Base-by-base conservation (phyloP, 768 basidiomycete genomes). In the Lyophyllum shimeji region DNA sequence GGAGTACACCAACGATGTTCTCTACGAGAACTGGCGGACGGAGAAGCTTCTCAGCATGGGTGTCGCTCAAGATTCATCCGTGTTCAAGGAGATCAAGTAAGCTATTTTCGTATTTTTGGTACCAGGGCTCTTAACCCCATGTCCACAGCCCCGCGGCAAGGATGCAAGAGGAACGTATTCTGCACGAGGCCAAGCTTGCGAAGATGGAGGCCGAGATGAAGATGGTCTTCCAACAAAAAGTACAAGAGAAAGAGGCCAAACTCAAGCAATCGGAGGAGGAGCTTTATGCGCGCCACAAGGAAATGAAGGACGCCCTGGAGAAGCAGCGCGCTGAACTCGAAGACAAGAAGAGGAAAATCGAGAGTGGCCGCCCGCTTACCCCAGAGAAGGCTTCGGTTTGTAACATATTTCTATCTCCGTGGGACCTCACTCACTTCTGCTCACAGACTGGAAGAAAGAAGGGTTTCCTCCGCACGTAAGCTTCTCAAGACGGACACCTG, bases 171-270 rank as follows among this genome's bases (percentile, higher is more conserved):
- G 97, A 99, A 70, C 91, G 97, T 54, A 80, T 93, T 50, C 73
- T 98, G 68, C 96, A 99, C 75, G 96, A 99, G 76, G 90, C 92
- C 63, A 98, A 98, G 73, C 85, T 99, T 52, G 85, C 93, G 53
- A 99, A 99, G 86, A 98, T 98, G 89, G 97, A 99, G 77, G 91
- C 95, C 53, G 97, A 98, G 82, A 99, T 99, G 97, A 98, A 98
- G 86, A 94, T 96, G 93, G 97, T 99, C 65, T 99, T 99, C 94
- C 95, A 95, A 71, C 97, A 98, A 76, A 99, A 99, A 74, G 97
- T 99, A 53, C 93, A 95, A 71, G 97, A 99, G 73, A 98, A 99
- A 81, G 97, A 99, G 71, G 85, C 93, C 61, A 98, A 98, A 76
- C 82, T 99, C 71, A 98, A 98, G 79, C 97, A 98, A 74, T 93